Base-by-base conservation (phyloP, 345 rosid species). In the Salix brachista region DNA sequence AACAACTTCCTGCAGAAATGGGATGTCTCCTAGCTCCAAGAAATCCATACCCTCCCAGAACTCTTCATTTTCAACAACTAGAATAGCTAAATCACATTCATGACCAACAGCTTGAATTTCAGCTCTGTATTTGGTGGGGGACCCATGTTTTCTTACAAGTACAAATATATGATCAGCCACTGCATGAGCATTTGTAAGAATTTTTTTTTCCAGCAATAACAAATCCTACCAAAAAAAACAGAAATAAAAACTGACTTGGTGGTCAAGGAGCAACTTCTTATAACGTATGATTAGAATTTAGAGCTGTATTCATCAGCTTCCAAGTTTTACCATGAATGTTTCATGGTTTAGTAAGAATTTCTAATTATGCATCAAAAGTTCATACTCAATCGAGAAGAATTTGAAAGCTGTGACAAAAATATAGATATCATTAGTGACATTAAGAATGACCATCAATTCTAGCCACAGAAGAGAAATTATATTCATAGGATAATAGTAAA, bases 151-250 rank as follows among this genome's bases (percentile, higher is more conserved):
- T 81, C 96, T 90, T 66, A 94, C 93, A 28, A 91, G 82, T 65
- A 94, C 97, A 73, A 92, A 92, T 6, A 96, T 87, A 79, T 91
- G 88, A 80, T 94, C 94, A 65, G 96, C 93, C 67, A 92, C 97
- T 14, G 92, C 97, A 69, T 94, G 98, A 8, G 96, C 98, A 74
- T 91, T 94, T 50, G 98, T 92, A 54, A 94, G 86, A 78, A 92
- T 90, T 85, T 66, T 88, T 88, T 74, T 82, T 89, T 41, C 97
- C 97, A 65, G 80, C 82, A 26, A 94, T 91, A 42, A 85, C 84
- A 60, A 90, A 89, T 56, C 94, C 91, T 88, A 75, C 78, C 42
- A 71, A 2, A 67, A 72, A 54, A 13, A 34, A 21, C 6, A 13
- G 41, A 25, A 16, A 36, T 62, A 9, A 18, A 11, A 17, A 67